Conservation (phyloP, 164 flowering plant species). For the Pachysandra terminalis region DNA sequence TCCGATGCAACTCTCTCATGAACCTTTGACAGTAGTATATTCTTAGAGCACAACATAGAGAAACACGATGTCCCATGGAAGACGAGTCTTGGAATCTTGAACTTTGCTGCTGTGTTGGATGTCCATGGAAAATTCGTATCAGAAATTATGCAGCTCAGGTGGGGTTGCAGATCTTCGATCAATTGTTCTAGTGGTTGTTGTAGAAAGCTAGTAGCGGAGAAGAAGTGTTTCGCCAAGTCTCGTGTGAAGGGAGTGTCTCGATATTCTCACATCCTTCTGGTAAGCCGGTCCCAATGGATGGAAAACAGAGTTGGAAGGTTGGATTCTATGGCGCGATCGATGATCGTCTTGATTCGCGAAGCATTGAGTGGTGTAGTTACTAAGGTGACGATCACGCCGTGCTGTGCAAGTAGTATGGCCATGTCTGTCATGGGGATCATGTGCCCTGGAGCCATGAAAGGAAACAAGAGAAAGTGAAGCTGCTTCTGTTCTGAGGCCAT, state of each 20-base stretch:
- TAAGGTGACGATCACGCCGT: slow-evolving; percentile 34
- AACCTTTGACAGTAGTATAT: slow-evolving; percentile 9
- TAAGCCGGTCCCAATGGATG: slow-evolving; percentile 37
- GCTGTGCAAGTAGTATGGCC: too few relatives aligned
- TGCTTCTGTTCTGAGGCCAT: too few relatives aligned
- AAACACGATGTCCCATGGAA: too few relatives aligned
- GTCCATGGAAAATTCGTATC: slow-evolving; percentile 42
- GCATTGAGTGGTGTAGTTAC: slow-evolving; percentile 61
- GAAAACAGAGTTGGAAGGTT: slow-evolving; percentile 32
- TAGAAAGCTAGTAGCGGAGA: slow-evolving; percentile 26
- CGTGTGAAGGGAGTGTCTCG: slow-evolving; percentile 33
- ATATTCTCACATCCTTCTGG: slow-evolving; percentile 53
- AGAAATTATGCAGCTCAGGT: slow-evolving; percentile 44
- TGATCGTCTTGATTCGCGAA: slow-evolving; percentile 3
- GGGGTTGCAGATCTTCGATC: slow-evolving; percentile 25
- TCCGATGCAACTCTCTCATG: slow-evolving; percentile 22
- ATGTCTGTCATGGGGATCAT: too few relatives aligned
- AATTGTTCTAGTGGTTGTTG: too few relatives aligned
- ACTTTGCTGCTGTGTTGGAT: slow-evolving; percentile 20
- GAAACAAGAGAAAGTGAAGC: too few relatives aligned
- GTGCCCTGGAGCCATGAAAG: too few relatives aligned
- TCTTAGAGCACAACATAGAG: slow-evolving; percentile 16
- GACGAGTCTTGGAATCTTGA: slow-evolving; percentile 44
- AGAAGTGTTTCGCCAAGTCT: slow-evolving; percentile 25
- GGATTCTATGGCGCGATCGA: slow-evolving; percentile 19